Percentiles rank a stretch among this genome's conserved stretches.
Evolutionary conservation across 1,139 yeast species (phyloP).

Genomic region (Sugiyamaella grinbergsii): DNA sequence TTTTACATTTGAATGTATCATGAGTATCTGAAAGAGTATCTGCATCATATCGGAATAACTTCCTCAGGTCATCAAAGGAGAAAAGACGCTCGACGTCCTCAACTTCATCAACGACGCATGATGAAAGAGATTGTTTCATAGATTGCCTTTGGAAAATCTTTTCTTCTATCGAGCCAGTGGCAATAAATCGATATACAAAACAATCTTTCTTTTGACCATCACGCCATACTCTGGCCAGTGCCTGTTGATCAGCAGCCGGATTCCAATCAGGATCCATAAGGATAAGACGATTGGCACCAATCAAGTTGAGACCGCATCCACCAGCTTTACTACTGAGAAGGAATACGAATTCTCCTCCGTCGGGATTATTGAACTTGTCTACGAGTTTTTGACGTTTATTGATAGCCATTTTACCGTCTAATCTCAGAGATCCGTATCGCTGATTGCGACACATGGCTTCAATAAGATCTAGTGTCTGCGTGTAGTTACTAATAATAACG

Average conservation of each 20-base stretch:
- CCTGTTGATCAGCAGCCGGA: constrained; percentile 98
- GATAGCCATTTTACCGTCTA: constrained; percentile 92
- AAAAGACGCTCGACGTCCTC: constrained; percentile 93
- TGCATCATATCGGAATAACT: constrained; percentile 70
- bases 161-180: constrained; percentile 95
- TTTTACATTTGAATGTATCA: constrained; percentile 83
- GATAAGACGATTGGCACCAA: constrained; percentile 91
- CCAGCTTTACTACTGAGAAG: constrained; percentile 95
- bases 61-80: constrained; percentile 75
- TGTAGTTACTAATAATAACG: constrained; percentile 89
- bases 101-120: constrained; percentile 96
- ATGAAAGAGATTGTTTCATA: constrained; percentile 90
- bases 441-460: constrained; percentile 79
- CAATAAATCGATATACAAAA: constrained; percentile 87
- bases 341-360: constrained; percentile 84
- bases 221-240: constrained; percentile 97
- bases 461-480: constrained; percentile 88
- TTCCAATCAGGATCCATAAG: constrained; percentile 98
- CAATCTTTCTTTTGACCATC: constrained; percentile 98
- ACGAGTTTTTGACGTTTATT: constrained; percentile 92
- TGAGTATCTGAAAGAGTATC: constrained; percentile 86
- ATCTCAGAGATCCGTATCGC: constrained; percentile 75
- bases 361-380: constrained; percentile 88
- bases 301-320: constrained; percentile 96
- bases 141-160: constrained; percentile 95